A percentile compares a stretch with the other conserved stretches of the same genome.
Evolutionary conservation across 225 moss, liverwort and hornwort species (phyloP).

Genomic region (Marchantia paleacea): DNA sequence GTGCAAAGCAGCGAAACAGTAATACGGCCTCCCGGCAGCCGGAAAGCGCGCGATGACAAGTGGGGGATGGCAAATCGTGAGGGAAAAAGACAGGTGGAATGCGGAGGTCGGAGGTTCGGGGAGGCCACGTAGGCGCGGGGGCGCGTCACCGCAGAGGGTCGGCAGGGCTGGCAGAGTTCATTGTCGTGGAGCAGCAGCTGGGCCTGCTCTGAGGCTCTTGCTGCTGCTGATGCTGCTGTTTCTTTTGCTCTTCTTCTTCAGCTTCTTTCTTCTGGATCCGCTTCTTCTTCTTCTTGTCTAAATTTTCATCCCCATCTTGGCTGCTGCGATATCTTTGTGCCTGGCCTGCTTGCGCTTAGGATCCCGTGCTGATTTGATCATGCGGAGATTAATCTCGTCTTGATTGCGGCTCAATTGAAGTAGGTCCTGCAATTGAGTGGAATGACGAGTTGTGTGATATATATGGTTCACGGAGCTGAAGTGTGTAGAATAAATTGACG

Average conservation of each 20-base stretch:
- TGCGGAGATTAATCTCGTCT: conserved; percentile 14
- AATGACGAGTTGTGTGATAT: conserved; percentile 14
- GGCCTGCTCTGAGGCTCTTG: background rate
- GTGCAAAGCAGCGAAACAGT: background rate
- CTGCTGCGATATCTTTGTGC: conserved; percentile 6
- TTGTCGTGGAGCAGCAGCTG: conserved; percentile 10
- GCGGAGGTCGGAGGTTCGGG: background rate
- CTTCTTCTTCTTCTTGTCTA: conserved; percentile 14
- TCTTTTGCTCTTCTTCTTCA: background rate
- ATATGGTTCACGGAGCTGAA: conserved; percentile 12
- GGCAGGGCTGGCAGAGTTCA: background rate
- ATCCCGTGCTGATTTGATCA: conserved; percentile 20
- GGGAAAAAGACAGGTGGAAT: conserved; percentile 7
- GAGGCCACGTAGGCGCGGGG: conserved; percentile 8
- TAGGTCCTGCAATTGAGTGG: conserved; percentile 6
- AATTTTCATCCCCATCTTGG: conserved; percentile 12
- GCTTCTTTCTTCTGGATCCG: background rate
- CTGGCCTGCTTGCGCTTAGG: conserved; percentile 24
- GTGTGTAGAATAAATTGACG: conserved; percentile 19
- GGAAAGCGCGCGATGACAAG: background rate
- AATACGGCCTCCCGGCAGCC: background rate
- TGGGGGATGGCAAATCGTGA: background rate
- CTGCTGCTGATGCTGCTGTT: background rate
- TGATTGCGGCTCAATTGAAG: conserved; percentile 11
- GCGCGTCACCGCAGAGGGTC: background rate